phyloP scores from a whole-genome alignment of 2,329 filamentous ascomycete genomes.

The Fusarium clavum region DNA sequence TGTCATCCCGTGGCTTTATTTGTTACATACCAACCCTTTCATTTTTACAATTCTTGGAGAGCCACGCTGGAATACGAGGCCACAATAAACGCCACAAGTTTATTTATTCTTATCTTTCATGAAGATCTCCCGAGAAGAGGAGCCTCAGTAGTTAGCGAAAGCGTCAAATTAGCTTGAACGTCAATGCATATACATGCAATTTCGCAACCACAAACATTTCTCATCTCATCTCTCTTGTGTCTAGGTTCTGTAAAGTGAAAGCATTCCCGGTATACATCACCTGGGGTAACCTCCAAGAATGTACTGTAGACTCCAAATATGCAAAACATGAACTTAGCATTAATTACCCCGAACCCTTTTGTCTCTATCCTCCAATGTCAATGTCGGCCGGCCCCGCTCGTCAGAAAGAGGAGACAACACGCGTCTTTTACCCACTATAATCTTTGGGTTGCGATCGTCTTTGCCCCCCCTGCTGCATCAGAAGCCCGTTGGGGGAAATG shows the following conservation, averaged over 20 bases:
- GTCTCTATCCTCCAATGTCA: constrained; percentile 1
- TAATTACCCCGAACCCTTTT: constrained; percentile 6
- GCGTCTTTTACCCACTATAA: constrained; percentile 35
- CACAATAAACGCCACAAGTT: constrained; percentile 20
- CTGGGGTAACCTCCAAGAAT: constrained; percentile 22
- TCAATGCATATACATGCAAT: constrained; percentile 27
- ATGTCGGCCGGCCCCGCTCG: constrained; percentile 28
- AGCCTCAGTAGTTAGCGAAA: constrained; percentile 19
- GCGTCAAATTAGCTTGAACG: constrained; percentile 22
- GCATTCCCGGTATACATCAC: constrained; percentile 10
- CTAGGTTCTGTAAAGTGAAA: not conserved
- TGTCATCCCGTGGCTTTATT: constrained; percentile 24
- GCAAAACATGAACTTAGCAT: constrained; percentile 20
- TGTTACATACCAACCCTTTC: constrained; percentile 20
- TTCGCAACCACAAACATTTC: constrained; percentile 6
- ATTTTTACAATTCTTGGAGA: constrained; percentile 36
- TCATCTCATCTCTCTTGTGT: no score
- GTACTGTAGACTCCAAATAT: constrained; percentile 9
- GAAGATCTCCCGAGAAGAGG: constrained; percentile 29
- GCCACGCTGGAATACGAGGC: constrained; percentile 27
- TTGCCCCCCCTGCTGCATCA: constrained; percentile 24
- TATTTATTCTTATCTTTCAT: constrained; percentile 15
- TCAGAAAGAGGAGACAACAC: constrained; percentile 27
- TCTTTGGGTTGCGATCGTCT: constrained; percentile 28
- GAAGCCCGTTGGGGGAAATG: constrained; percentile 39